Base-by-base conservation (phyloP, 805 yeast species). In the Huiozyma sinensis region DNA sequence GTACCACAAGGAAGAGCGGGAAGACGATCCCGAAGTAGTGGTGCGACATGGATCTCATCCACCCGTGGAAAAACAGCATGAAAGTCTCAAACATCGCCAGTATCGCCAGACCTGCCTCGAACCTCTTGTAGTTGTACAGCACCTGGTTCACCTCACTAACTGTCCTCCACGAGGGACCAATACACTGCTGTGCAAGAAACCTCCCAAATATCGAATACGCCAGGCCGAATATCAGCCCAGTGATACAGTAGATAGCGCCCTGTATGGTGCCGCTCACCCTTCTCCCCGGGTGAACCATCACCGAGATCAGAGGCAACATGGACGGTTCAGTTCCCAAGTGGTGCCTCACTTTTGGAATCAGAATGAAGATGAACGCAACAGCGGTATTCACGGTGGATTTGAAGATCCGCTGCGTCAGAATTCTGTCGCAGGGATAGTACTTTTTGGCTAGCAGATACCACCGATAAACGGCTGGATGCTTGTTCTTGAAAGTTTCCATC, bases 281-380 rank as follows among this genome's bases (percentile, higher is more conserved):
- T 48, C 75, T 63, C 0, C 77, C 76, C 2, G 76, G 76, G 49
- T 71, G 75, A 5, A 69, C 69, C 53, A 69, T 70, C 11, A 72
- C 75, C 1, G 75, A 65, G 5, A 70, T 64, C 36, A 72, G 49
- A 0, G 74, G 71, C 8, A 72, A 52, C 67, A 72, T 65, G 8
- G 71, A 70, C 1, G 72, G 68, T 33, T 69, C 67, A 5, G 52
- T 51, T 5, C 76, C 76, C 12, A 72, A 38, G 7, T 50, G 55
- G 7, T 38, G 48, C 28, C 66, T 49, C 1, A 69, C 62, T 13
- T 60, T 56, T 0, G 69, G 68, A 4, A 67, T 65, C 28, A 71
- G 49, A 43, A 70, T 65, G 31, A 72, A 60, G 3, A 68, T 64
- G 31, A 70, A 63, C 12, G 75, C 68, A 1, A 70, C 58, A 0